Evolutionary conservation across 2,329 filamentous ascomycete genomes (phyloP), one percentile per base, ranked within the genome.

Genomic region (Emergomyces orientalis): DNA sequence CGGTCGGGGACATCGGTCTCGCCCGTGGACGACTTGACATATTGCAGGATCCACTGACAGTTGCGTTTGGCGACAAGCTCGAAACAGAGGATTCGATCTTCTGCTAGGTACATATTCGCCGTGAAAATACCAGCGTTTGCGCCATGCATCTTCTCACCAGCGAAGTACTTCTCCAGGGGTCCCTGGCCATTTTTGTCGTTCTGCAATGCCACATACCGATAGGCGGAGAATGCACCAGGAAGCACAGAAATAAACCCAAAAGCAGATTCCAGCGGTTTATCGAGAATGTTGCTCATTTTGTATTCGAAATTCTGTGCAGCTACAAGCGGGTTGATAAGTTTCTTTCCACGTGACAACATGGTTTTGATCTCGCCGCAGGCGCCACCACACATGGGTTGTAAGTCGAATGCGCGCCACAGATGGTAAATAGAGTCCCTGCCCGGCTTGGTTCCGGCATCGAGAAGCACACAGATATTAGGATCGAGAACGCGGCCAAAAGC

Each of bases 251-350:
- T 97, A 78, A 97, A 99, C 56, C 94, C 94, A 75, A 99, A 99
- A 0, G 93, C 90, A 3, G 93, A 97, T 74, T 99, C 94, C 49
- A 99, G 80, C 1, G 94, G 94, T 79, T 99, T 99, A 76, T 99
- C 94, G 54, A 99, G 83, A 72, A 99, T 99, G 72, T 99, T 99
- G 75, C 91, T 96, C 89, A 99, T 96, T 83, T 99, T 99, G 83
- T 99, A 99, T 79, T 99, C 94, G 70, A 99, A 99, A 73, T 99
- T 99, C 72, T 99, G 94, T 0, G 92, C 92, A 1, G 94, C 94
- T 27, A 99, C 90, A 4, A 99, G 83, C 0, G 94, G 94, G 71
- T 97, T 99, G 68, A 97, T 75, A 43, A 99, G 83, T 70, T 95
- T 91, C 76, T 89, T 93, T 67, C 93, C 92, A 63, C 84, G 86